Base-by-base conservation (phyloP, 2,329 filamentous ascomycete species). In the Monosporascus sp. region DNA sequence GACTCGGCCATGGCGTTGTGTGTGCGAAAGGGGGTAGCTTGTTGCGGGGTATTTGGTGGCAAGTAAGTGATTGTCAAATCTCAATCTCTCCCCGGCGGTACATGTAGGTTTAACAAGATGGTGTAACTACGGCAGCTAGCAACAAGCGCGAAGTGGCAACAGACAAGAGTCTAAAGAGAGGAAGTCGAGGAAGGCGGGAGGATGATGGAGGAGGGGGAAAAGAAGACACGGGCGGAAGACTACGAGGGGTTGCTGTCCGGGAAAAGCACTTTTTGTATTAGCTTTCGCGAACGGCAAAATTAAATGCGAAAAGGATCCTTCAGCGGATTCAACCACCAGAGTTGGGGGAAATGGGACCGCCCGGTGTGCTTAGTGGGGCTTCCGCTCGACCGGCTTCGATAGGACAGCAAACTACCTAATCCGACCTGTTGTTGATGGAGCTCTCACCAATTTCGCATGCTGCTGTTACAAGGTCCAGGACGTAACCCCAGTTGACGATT, bases 1-100 rank as follows among this genome's bases (percentile, higher is more conserved):
- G 72, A 72, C 65, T 35, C 31, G 11, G 73, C 73, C 79, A 82
- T 81, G 55, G 57, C 60, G 64, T 18, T 25, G 22, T 46, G 43
- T 31, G 43, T 46, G 11, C 18, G 63, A 53, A 60, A 52, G 52
- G 46, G 57, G 43, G 50, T 20, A 47, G 52, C 52, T 52, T 51
- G 48, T 47, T 59, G 58, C 56, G 56, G 57, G 57, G 58, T 65
- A 53, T 35, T 35, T 14, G 8, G 18, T 43, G 39, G 5, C n/a
- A 39, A 5, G 37, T 18, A 39, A 20, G 39, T 24, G 24, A 11
- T 43, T 20, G 3, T 20, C 17, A 20, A 20, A 39, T 39, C 17
- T 6, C 38, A 20, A n/a, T 39, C 9, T 14, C 9, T 35, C 11
- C 5, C 9, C 31, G 31, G 31, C 11, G 11, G 31, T 35, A 35